These are phyloP conservation scores for Gloeostereum incarnatum DNA, from an alignment of 768 basidiomycete species.

Conservation along the genomic window DNA sequence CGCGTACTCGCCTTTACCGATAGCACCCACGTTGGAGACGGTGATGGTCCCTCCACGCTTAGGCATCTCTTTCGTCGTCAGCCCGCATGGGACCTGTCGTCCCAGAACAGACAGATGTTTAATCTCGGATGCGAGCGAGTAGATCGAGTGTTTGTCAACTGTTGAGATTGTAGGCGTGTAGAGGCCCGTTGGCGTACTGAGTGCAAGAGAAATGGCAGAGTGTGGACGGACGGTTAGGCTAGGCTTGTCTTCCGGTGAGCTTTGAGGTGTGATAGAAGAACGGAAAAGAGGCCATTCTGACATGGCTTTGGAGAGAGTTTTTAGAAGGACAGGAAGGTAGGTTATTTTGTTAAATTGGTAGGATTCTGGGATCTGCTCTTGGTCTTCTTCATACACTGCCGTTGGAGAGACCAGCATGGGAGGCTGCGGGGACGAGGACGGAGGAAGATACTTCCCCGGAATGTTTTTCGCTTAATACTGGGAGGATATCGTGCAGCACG, in stretches of 20 bases:
- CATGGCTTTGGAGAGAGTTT: slow-evolving; percentile 75
- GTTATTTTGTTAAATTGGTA: slow-evolving; percentile 61
- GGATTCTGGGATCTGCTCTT: slow-evolving; percentile 31
- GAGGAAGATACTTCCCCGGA: slow-evolving; percentile 42
- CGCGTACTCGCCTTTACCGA: slow-evolving; percentile 66
- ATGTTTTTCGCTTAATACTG: slow-evolving; percentile 61
- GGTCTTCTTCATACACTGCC: slow-evolving; percentile 21
- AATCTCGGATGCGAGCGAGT: slow-evolving; percentile 51
- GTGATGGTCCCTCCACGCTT: slow-evolving; percentile 70
- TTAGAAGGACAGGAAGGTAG: slow-evolving; percentile 77
- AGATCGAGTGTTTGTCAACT: slow-evolving; percentile 48
- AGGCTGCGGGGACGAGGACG: slow-evolving; percentile 23
- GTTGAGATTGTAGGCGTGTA: slow-evolving; percentile 67
- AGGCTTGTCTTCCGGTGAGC: slow-evolving; percentile 34
- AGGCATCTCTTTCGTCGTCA: slow-evolving; percentile 64
- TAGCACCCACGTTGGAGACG: slow-evolving; percentile 74
- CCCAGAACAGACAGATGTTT: slow-evolving; percentile 55
- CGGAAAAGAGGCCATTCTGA: slow-evolving; percentile 79
- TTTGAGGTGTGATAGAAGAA: slow-evolving; percentile 50
- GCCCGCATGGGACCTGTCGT: slow-evolving; percentile 53
- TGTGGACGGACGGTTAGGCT: slow-evolving; percentile 63
- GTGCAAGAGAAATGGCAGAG: slow-evolving; percentile 67
- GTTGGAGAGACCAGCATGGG: slow-evolving; percentile 12
- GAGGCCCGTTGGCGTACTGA: slow-evolving; percentile 75
- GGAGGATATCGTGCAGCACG: slow-evolving; percentile 50